Base-by-base conservation (phyloP, 805 yeast genomes). In the Candida sphagnicola region DNA sequence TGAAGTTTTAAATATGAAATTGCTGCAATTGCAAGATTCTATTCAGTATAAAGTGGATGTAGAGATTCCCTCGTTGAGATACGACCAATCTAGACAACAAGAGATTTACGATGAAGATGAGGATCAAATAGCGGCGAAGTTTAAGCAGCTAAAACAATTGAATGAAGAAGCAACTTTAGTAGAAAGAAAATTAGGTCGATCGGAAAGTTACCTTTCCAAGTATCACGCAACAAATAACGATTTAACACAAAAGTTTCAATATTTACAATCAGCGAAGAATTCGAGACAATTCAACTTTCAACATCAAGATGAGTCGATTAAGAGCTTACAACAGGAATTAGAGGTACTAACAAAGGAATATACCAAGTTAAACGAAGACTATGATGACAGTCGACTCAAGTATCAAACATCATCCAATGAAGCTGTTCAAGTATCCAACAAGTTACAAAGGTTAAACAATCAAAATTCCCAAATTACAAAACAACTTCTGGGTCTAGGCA, bases 331-430 rank as follows among this genome's bases (percentile, higher is more conserved):
- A 14, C 53, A 53, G 24, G 71, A 67, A 33, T 43, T 54, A 19
- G 39, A 29, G 1, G 49, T 44, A 11, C 52, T 67, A 15, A 28
- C 39, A 2, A 38, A 36, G 3, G 72, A 65, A 41, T 50, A 49
- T 35, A 43, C 42, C 2, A 51, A 53, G 17, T 44, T 67, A 8
- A 41, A 33, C 2, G 49, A 51, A 4, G 72, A 64, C 23, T 53
- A 56, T 36, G 70, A 66, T 15, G 19, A 37, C 0, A 42, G 52
- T 3, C 50, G 71, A 10, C 46, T 35, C 8, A 49, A 56, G 33
- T 68, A 68, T 43, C 73, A 68, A 41, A 47, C 48, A 8, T 50
- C 50, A 30, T 66, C 72, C 1, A 42, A 57, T 0, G 57, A 53
- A 21, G 72, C 73, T 1, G 64, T 59, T 1, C 55, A 52, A 26